Evolutionary conservation across 805 yeast genomes (phyloP).

Genomic region (Wickerhamiella azyma): DNA sequence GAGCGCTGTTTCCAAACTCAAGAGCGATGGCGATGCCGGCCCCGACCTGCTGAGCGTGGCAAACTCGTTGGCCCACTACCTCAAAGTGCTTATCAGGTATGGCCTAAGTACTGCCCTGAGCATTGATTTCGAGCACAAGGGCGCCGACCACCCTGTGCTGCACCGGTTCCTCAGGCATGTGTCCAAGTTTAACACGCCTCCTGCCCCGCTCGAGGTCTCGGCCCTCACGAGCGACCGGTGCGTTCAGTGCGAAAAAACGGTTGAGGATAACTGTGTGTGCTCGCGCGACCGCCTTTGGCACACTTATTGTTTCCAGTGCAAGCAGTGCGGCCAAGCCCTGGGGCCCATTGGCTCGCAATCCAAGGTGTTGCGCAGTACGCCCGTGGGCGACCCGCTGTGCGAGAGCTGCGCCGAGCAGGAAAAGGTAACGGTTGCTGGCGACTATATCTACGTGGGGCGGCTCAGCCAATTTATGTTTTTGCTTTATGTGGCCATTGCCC

Average conservation of each 20-base stretch:
- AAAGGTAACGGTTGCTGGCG: slow-evolving; percentile 17
- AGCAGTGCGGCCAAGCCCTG: slow-evolving; percentile 37
- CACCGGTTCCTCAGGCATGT: slow-evolving; percentile 2
- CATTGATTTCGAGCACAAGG: slow-evolving; percentile 29
- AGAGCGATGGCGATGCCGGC: slow-evolving; percentile 18
- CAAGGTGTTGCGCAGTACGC: background rate
- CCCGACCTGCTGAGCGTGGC: slow-evolving; percentile 54
- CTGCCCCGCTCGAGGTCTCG: slow-evolving; percentile 22
- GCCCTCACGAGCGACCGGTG: slow-evolving; percentile 60
- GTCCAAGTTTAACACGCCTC: slow-evolving; percentile 11
- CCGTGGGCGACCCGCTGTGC: slow-evolving; percentile 30
- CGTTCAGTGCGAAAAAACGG: slow-evolving; percentile 51
- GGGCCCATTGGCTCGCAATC: background rate
- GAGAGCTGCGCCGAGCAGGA: slow-evolving; percentile 37
- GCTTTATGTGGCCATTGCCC: slow-evolving; percentile 67
- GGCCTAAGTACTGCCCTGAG: slow-evolving; percentile 70
- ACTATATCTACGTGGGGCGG: slow-evolving; percentile 49
- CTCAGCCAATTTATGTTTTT: slow-evolving; percentile 63
- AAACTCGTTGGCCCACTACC: slow-evolving; percentile 83
- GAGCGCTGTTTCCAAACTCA: slow-evolving; percentile 60
- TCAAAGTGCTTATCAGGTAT: slow-evolving; percentile 68
- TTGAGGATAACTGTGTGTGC: slow-evolving; percentile 69
- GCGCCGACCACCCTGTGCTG: slow-evolving; percentile 1
- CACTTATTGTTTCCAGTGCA: slow-evolving; percentile 53
- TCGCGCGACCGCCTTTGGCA: slow-evolving; percentile 68